Percentiles rank a stretch among this genome's conserved stretches.
Conservation (phyloP, 345 rosid genomes). For the Melaleuca alternifolia region DNA sequence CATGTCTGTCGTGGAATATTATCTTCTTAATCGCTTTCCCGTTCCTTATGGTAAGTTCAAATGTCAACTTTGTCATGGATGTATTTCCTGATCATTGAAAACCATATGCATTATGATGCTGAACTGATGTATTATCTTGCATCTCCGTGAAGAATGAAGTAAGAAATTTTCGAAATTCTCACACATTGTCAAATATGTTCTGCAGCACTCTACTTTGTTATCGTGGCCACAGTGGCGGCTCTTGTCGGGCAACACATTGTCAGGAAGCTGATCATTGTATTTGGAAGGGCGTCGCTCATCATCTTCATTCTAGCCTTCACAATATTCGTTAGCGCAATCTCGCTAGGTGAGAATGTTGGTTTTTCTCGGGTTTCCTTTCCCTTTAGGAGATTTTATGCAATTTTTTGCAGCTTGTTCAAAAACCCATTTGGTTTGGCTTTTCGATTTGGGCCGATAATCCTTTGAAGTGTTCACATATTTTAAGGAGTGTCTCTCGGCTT, state of each 20-base stretch:
- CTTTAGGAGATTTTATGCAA: background rate
- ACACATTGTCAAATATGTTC: background rate
- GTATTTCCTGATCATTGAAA: background rate
- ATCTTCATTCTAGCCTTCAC: conserved; percentile 43
- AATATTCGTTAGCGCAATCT: conserved; percentile 35
- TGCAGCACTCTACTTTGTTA: conserved; percentile 34
- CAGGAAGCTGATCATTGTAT: conserved; percentile 21
- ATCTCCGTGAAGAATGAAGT: background rate
- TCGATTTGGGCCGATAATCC: background rate
- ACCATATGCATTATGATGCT: background rate
- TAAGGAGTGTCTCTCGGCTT: background rate
- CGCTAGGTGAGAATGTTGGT: conserved; percentile 22
- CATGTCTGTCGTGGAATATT: conserved; percentile 51
- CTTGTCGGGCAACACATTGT: conserved; percentile 34
- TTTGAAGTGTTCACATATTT: background rate
- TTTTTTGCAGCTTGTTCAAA: background rate
- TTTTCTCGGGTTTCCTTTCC: background rate
- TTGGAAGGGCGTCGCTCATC: conserved; percentile 44
- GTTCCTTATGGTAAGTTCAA: conserved; percentile 29
- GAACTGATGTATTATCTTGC: background rate
- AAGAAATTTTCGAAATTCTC: background rate
- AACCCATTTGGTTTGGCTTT: background rate
- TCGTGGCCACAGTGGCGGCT: conserved; percentile 34
- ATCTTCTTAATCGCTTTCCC: conserved; percentile 47
- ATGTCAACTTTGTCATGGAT: background rate